Evolutionary conservation across 805 yeast genomes (phyloP).

Genomic region (Hanseniaspora thailandica): DNA sequence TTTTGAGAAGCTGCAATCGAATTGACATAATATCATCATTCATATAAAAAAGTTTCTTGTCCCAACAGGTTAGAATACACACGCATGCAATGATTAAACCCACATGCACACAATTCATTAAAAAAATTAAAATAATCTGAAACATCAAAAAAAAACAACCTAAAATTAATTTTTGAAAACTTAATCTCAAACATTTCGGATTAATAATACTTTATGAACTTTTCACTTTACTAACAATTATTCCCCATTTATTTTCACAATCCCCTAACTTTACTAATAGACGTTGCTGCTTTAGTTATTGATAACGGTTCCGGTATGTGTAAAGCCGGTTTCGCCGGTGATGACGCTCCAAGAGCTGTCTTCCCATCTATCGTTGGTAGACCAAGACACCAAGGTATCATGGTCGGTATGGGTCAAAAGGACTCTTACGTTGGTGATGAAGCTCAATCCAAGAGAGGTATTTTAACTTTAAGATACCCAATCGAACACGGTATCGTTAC

Average conservation of each 20-base stretch:
- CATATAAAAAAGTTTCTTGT: too few species aligned
- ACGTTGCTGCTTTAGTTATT: constrained; percentile 55
- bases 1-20: too few species aligned
- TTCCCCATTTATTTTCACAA: background rate
- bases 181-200: too few species aligned
- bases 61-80: too few species aligned
- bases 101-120: too few species aligned
- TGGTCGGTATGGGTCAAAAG: constrained; percentile 99
- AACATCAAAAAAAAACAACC: background rate
- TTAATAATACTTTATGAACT: background rate
- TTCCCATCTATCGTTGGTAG: constrained; percentile 99
- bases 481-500: constrained; percentile 99
- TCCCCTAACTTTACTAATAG: constrained; percentile 18
- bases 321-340: constrained; percentile 99
- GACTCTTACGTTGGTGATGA: constrained; percentile 99
- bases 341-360: constrained; percentile 99
- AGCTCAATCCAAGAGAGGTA: constrained; percentile 99
- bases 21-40: too few species aligned
- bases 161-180: too few species aligned
- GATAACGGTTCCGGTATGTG: constrained; percentile 99
- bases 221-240: constrained; percentile 5
- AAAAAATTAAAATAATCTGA: too few species aligned
- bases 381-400: constrained; percentile 99
- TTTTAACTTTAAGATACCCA: constrained; percentile 95
- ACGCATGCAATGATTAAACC: too few species aligned